Evolutionary conservation across 2,329 filamentous ascomycete species (phyloP).

Genomic region (Monosporascus sp.): DNA sequence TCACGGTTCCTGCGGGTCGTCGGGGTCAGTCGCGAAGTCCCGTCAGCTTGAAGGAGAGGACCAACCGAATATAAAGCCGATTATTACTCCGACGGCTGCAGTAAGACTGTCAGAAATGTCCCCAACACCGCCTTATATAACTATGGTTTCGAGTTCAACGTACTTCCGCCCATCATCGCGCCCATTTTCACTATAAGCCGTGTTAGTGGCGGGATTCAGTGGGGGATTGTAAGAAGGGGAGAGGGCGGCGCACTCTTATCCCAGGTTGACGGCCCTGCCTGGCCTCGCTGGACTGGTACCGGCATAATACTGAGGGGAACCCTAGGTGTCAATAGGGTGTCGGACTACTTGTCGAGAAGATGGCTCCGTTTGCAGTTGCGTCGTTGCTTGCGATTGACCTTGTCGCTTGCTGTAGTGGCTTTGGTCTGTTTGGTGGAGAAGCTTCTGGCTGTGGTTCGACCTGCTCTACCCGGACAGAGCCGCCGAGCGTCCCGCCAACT

Average conservation of each 20-base stretch:
- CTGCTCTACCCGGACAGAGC: neutral
- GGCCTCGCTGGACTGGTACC: slow-evolving; percentile 1
- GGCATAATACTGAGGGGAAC: neutral
- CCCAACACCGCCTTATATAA: neutral
- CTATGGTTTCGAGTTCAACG: slow-evolving; percentile 32
- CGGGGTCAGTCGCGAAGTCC: slow-evolving; percentile 4
- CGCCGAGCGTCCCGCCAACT: no score
- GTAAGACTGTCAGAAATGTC: slow-evolving; percentile 5
- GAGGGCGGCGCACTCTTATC: slow-evolving; percentile 55
- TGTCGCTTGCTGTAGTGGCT: neutral
- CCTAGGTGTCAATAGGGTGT: neutral
- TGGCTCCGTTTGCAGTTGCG: neutral
- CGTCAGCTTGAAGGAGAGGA: neutral
- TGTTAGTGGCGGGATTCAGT: slow-evolving; percentile 21
- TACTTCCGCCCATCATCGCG: slow-evolving; percentile 97
- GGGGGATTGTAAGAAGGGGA: neutral
- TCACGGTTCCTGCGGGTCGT: slow-evolving; percentile 66
- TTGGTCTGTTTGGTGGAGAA: neutral
- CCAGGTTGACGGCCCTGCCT: slow-evolving; percentile 49
- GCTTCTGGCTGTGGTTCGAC: neutral
- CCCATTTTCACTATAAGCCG: slow-evolving; percentile 81
- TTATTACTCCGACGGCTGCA: slow-evolving; percentile 86
- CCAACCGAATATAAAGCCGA: slow-evolving; percentile 94
- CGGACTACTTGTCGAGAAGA: neutral
- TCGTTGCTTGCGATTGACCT: neutral